A percentile compares a stretch with the other conserved stretches of the same genome.
Evolutionary conservation across 257 asterid species (phyloP).

Genomic region (Forsythia viridissima): DNA sequence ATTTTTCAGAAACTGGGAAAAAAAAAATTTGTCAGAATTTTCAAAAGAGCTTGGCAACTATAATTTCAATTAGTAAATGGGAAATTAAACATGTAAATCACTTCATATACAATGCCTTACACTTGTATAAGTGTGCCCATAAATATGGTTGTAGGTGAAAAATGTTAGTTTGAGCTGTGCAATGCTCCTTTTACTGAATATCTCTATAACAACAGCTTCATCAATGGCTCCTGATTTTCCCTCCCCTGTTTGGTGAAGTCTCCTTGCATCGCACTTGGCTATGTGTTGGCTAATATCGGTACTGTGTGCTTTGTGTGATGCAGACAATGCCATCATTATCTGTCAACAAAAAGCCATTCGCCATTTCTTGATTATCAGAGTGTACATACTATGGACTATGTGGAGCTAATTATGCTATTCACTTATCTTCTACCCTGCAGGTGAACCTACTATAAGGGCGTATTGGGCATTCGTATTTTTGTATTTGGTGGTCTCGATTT

Average conservation of each 20-base stretch:
- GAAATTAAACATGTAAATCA: background rate
- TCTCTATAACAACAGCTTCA: slow-evolving; percentile 66
- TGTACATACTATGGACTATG: background rate
- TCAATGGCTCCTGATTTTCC: slow-evolving; percentile 55
- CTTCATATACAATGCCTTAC: slow-evolving; percentile 32
- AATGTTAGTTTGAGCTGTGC: slow-evolving; percentile 59
- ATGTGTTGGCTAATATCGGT: slow-evolving; percentile 68
- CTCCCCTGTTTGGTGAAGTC: slow-evolving; percentile 70
- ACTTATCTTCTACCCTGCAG: background rate
- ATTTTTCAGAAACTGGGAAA: slow-evolving; percentile 49
- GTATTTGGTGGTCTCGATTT: background rate
- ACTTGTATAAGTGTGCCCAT: slow-evolving; percentile 62
- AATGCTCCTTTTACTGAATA: slow-evolving; percentile 75
- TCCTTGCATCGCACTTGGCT: slow-evolving; percentile 70
- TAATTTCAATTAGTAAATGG: background rate
- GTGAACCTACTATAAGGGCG: too few species aligned
- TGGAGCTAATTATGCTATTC: background rate
- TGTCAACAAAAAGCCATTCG: slow-evolving; percentile 21
- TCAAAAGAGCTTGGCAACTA: background rate
- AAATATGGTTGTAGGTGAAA: slow-evolving; percentile 55
- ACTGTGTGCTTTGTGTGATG: slow-evolving; percentile 74
- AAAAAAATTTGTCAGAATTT: background rate
- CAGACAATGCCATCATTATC: slow-evolving; percentile 67
- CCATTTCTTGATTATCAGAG: background rate
- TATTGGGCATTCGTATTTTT: background rate